Base-by-base conservation (phyloP, 2,329 filamentous ascomycete species). In the Purpureocillium takamizusanense region DNA sequence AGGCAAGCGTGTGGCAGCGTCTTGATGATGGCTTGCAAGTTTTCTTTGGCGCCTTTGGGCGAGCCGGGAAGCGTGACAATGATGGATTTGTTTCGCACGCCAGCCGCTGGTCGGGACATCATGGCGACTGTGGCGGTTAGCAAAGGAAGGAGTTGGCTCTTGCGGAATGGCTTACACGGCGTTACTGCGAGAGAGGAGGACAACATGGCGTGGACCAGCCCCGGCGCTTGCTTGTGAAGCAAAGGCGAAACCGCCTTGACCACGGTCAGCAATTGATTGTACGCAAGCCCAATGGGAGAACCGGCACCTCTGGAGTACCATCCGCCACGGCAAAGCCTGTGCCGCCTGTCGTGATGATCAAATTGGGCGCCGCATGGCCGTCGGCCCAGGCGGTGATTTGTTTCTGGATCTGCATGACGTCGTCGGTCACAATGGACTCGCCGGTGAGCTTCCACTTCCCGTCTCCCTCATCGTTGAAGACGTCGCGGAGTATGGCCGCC, bases 131-230 rank as follows among this genome's bases (percentile, higher is more conserved):
- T 7, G 4, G 8, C 1, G 6, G 8, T 8, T 18, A 14, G 38
- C 35, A 39, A 33, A n/a, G 11, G 17, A 18, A n/a, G n/a, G 4
- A 16, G 11, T 17, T 3, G 3, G 4, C 32, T 11, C 18, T 12
- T 15, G 13, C 25, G 30, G 25, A 15, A 5, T 10, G 32, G 63
- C 84, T 67, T 66, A 94, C 88, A 98, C 34, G 90, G 89, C 3
- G 92, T 98, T 27, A 97, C 79, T 32, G 77, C 69, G 13, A 95
- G 66, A 1, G 90, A 97, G 15, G 86, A 72, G 6, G 88, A 72
- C 31, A 98, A 70, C 90, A 98, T 98, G 47, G 81, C 88, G 62
- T 98, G 89, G n/a, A 95, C 83, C 36, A 98, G 69, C 1, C 92
- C 92, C 1, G 88, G 80, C 0, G 92, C 92, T 59, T 90, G 78